Base-by-base conservation (phyloP, 2,329 filamentous ascomycete species). In the Sporothrix brasiliensis region DNA sequence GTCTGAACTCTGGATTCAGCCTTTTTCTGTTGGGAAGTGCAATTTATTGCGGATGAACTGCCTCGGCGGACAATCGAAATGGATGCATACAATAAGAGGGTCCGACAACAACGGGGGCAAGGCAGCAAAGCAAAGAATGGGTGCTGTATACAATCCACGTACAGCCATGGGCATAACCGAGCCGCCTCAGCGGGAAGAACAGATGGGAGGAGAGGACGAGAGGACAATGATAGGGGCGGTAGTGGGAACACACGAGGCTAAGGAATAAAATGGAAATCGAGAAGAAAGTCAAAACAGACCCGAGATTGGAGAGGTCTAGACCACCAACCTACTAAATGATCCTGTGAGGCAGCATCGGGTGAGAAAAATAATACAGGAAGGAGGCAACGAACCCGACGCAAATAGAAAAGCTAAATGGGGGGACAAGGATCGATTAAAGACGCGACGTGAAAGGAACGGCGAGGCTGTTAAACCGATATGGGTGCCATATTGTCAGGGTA, bases 11-110 rank as follows among this genome's bases (percentile, higher is more conserved):
- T 24, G 47, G 39, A 68, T 71, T 71, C 69, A 71, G 69, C 69
- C 69, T 68, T 71, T 63, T 63, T 61, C 49, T 34, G 39, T 30
- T 16, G 11, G 13, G n/a, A 10, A 21, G 58, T 14, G 47, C 52
- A 71, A 71, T 71, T 11, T 71, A 71, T 68, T 58, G 27, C 69
- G 69, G 69, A 63, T 70, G 69, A 70, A 70, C 65, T n/a, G 34
- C 19, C 27, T 41, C 49, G 21, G n/a, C 21, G 39, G 41, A 44
- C 24, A 2, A 24, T 63, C 41, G 56, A 34, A 7, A 41, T 60
- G 34, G 30, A 30, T 60, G 56, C 56, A 63, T 16, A 14, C n/a
- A 19, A 39, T 7, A 67, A 49, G 41, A 27, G 9, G 60, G 13
- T 9, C 39, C n/a, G 30, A 34, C 34, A 34, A 49, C n/a, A 54